Evolutionary conservation across 2,329 filamentous ascomycete species (phyloP).

Genomic region (Verticillium zaregamsianum): DNA sequence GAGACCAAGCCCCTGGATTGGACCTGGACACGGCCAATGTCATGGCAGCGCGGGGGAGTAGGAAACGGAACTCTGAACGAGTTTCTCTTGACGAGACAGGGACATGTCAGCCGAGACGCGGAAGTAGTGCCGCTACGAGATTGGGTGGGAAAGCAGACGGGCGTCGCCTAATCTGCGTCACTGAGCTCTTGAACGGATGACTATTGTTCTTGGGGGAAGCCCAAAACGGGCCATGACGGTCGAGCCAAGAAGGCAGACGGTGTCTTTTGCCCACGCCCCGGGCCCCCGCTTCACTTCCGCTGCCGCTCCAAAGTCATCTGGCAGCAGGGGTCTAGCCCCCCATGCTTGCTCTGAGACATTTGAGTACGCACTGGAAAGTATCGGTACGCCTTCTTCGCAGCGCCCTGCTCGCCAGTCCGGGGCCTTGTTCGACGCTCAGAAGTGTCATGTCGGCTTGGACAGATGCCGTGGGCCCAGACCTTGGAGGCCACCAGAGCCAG

Average conservation of each 20-base stretch:
- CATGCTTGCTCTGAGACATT: neutral
- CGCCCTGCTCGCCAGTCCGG: neutral
- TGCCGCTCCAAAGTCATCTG: neutral
- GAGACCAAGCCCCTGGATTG: neutral
- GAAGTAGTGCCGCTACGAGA: neutral
- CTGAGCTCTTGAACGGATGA: neutral
- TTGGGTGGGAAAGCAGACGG: neutral
- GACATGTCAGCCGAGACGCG: neutral
- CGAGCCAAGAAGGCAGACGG: neutral
- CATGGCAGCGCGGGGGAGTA: neutral
- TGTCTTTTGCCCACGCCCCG: neutral
- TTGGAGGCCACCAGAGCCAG: neutral
- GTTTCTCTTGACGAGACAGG: neutral
- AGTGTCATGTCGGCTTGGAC: neutral
- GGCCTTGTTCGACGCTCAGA: neutral
- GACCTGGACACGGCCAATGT: neutral
- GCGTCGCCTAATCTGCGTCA: neutral
- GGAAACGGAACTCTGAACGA: neutral
- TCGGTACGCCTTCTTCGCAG: neutral
- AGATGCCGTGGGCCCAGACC: neutral
- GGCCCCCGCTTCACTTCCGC: neutral
- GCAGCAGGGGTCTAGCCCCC: conserved; percentile 1
- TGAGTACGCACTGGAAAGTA: neutral
- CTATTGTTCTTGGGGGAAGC: neutral
- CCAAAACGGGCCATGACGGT: neutral